Percentiles rank a stretch among this genome's conserved stretches.
phyloP scores from a whole-genome alignment of 179 eudicot genomes.

The Gypsophila paniculata region DNA sequence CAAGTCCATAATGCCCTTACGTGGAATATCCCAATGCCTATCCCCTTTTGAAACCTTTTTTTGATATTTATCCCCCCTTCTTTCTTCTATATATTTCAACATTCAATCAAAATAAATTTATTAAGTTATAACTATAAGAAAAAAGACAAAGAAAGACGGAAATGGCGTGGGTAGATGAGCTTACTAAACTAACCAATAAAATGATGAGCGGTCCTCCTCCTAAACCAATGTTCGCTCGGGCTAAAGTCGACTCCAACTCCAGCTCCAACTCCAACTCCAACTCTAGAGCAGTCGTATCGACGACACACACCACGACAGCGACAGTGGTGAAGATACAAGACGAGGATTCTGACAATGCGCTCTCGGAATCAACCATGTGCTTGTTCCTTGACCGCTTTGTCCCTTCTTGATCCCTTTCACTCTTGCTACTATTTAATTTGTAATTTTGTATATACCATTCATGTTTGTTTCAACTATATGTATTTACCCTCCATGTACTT shows the following conservation, averaged over 20 bases:
- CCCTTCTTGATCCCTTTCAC: background rate
- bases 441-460: background rate
- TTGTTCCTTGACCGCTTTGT: constrained; percentile 16
- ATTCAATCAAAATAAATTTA: too few relatives aligned
- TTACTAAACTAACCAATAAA: constrained; percentile 1
- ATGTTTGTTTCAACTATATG: too few relatives aligned
- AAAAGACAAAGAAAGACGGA: background rate
- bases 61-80: background rate
- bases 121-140: too few relatives aligned
- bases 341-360: background rate
- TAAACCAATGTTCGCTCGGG: background rate
- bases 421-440: too few relatives aligned
- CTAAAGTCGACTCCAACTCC: background rate
- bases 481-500: too few relatives aligned
- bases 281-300: too few relatives aligned
- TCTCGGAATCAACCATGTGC: constrained; percentile 12
- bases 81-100: too few relatives aligned
- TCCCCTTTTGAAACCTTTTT: constrained; percentile 10
- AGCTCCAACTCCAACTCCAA: too few relatives aligned
- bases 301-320: too few relatives aligned
- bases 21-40: constrained; percentile 19
- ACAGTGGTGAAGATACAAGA: background rate
- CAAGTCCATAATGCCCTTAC: constrained; percentile 1
- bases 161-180: constrained; percentile 3
- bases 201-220: background rate